These are phyloP conservation scores for Ilex paraguariensis DNA, from an alignment of 305 asterid species.

Conservation along the genomic window DNA sequence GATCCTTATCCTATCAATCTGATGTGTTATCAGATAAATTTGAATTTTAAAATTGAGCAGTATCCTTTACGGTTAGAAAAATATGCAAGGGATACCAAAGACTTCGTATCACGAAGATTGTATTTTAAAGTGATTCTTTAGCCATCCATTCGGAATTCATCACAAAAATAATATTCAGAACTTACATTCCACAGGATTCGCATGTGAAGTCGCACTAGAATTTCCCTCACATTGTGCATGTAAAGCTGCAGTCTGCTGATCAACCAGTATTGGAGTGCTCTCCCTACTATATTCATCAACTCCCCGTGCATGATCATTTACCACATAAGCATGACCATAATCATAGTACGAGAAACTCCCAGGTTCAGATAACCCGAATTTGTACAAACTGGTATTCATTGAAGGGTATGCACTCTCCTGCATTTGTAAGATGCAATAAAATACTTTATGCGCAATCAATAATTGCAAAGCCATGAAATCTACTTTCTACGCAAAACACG, in stretches of 20 bases:
- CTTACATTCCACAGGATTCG: constrained; percentile 65
- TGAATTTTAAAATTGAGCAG: no score
- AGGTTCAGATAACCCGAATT: constrained; percentile 65
- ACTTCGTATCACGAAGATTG: not conserved
- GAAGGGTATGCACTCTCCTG: constrained; percentile 72
- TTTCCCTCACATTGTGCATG: constrained; percentile 32
- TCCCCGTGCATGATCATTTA: constrained; percentile 36
- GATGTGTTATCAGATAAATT: no score
- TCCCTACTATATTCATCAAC: constrained; percentile 40
- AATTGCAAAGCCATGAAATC: no score
- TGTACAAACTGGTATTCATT: constrained; percentile 50
- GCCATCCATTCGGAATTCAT: not conserved
- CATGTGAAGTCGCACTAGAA: constrained; percentile 35
- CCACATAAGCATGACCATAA: constrained; percentile 51
- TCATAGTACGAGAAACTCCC: constrained; percentile 66
- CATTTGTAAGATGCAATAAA: constrained; percentile 6
- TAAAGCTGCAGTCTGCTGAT: constrained; percentile 40
- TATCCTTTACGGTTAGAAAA: no score
- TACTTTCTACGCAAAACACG: no score
- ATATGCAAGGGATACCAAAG: no score
- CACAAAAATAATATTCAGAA: constrained; percentile 1
- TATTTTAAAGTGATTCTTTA: not conserved
- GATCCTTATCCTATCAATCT: no score
- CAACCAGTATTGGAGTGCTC: constrained; percentile 32
- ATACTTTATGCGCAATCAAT: no score